Evolutionary conservation across 2,329 filamentous ascomycete species (phyloP).

Genomic region (Rhytidhysteron rufulum): DNA sequence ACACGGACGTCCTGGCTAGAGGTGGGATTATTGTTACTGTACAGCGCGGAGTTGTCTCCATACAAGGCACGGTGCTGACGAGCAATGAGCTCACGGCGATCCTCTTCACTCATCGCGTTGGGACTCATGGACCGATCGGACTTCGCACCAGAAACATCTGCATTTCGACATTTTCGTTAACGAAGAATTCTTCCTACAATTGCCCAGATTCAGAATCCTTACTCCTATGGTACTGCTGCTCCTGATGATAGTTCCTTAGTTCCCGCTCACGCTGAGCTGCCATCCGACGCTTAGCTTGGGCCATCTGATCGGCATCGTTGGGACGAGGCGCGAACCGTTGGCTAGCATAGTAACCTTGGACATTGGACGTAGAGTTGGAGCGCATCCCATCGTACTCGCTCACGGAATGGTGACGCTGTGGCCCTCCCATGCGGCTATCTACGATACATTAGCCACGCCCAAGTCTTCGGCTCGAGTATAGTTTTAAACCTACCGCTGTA

Average conservation of each 20-base stretch:
- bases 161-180: constrained; percentile 56
- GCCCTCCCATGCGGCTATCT: constrained; percentile 69
- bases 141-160: constrained; percentile 72
- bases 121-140: constrained; percentile 83
- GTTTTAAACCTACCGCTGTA: too few species aligned
- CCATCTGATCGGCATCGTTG: constrained; percentile 95
- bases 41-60: constrained; percentile 66
- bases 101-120: constrained; percentile 86
- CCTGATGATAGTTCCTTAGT: constrained; percentile 98
- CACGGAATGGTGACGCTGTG: constrained; percentile 76
- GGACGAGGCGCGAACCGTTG: constrained; percentile 87
- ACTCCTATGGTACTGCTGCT: constrained; percentile 99
- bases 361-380: constrained; percentile 69
- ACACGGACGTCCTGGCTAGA: constrained; percentile 63
- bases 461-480: too few species aligned
- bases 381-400: constrained; percentile 78
- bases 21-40: constrained; percentile 60
- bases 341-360: constrained; percentile 90
- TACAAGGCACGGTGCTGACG: constrained; percentile 94
- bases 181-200: constrained; percentile 43
- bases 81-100: constrained; percentile 91
- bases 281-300: constrained; percentile 99
- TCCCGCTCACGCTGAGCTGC: constrained; percentile 98
- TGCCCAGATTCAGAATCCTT: constrained; percentile 75
- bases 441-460: constrained; percentile 11